Base-by-base conservation (phyloP, 2,329 filamentous ascomycete genomes). In the Colletotrichum sp. region DNA sequence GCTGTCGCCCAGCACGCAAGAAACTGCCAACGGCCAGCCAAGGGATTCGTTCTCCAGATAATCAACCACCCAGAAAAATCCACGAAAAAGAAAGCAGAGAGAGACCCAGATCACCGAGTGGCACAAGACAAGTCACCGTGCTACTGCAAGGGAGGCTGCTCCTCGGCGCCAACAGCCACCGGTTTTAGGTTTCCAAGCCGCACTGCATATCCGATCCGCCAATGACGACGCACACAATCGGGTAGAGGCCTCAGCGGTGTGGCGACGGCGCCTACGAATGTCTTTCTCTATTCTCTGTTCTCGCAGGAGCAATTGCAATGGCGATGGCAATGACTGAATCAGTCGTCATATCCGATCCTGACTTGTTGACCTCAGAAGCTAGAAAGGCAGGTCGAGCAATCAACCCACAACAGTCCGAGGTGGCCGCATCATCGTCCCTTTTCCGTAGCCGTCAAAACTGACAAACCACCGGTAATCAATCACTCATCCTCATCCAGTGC, bases 151-250 rank as follows among this genome's bases (percentile, higher is more conserved):
- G 26, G 24, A 63, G n/a, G 32, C 15, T 32, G 18, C 24, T 59
- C 55, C 62, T 39, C 62, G 69, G 68, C 62, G 62, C 52, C 52
- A 59, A 26, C 28, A 55, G 49, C 72, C 72, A 71, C 72, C 60
- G 68, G 68, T 62, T 75, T 67, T 67, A 72, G 69, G 32, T 63
- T 75, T 67, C 30, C 18, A 39, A 75, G 69, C 36, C 60, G 52
- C 68, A 62, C 69, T 28, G 30, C 16, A 52, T 67, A 7, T 34
- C 68, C 49, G 34, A 44, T 26, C 49, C 32, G 32, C 16, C n/a
- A 60, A 32, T 55, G 34, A 44, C 39, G 15, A 30, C 64, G 49
- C 44, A 57, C 57, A 16, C 69, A 44, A 34, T 32, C 21, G 39
- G 39, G 2, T 18, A 32, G 36, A 64, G 63, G 36, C 21, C 36